A percentile compares a stretch with the other conserved stretches of the same genome.
phyloP scores from a whole-genome alignment of 2,329 filamentous ascomycete genomes.

The Thelonectria olida region DNA sequence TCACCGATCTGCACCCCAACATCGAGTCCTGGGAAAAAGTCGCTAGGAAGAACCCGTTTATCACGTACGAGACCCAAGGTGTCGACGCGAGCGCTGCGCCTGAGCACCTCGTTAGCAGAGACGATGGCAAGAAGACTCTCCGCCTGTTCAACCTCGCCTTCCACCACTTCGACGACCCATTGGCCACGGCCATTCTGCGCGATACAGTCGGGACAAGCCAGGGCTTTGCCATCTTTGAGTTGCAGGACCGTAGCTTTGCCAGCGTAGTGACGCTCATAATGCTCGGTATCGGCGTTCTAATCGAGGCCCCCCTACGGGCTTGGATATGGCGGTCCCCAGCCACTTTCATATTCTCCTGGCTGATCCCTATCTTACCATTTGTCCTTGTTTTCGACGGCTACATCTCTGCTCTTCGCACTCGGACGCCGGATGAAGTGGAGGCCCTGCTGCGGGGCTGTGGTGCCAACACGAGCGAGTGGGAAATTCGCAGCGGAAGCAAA shows the following conservation, averaged over 20 bases:
- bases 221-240: conserved; percentile 77
- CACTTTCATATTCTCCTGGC: conserved; percentile 72
- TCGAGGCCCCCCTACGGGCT: conserved; percentile 62
- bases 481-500: conserved; percentile 57
- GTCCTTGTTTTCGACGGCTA: conserved; percentile 75
- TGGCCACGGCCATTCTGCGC: conserved; percentile 68
- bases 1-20: conserved; percentile 74
- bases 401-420: conserved; percentile 72
- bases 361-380: conserved; percentile 73
- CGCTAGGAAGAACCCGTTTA: conserved; percentile 59
- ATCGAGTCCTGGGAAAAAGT: conserved; percentile 66
- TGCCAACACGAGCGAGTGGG: conserved; percentile 57
- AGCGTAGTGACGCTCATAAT: conserved; percentile 63
- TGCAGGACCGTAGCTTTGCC: conserved; percentile 71
- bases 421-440: conserved; percentile 73
- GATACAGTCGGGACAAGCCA: conserved; percentile 72
- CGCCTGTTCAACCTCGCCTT: conserved; percentile 79
- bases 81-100: conserved; percentile 74
- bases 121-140: conserved; percentile 63
- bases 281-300: conserved; percentile 61
- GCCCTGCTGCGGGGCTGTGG: conserved; percentile 63
- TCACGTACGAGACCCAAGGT: conserved; percentile 67
- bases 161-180: conserved; percentile 76
- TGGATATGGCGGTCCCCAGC: conserved; percentile 61
- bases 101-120: conserved; percentile 52